A percentile compares a stretch with the other conserved stretches of the same genome.
Conservation (phyloP, 768 basidiomycete species). For the Pulveroboletus ravenelii region DNA sequence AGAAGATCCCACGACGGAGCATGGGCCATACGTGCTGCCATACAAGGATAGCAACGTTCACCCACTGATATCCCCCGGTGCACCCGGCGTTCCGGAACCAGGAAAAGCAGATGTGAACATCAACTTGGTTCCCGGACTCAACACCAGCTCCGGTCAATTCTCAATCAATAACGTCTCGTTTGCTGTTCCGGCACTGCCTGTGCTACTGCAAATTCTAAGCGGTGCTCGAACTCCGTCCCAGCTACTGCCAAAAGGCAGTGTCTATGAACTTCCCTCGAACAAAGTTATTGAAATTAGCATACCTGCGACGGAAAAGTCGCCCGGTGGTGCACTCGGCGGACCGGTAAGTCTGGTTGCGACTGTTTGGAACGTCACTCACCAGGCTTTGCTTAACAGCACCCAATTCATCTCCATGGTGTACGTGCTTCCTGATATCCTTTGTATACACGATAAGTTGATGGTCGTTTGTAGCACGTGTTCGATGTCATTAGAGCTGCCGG, state of each 20-base stretch:
- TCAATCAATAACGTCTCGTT: slow-evolving; percentile 32
- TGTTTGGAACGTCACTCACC: neutral
- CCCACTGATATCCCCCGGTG: slow-evolving; percentile 26
- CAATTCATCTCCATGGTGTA: slow-evolving; percentile 44
- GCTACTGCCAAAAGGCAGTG: slow-evolving; percentile 39
- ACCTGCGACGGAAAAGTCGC: slow-evolving; percentile 9
- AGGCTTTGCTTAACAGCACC: slow-evolving; percentile 22
- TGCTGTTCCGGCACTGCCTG: slow-evolving; percentile 33
- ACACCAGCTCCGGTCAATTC: neutral
- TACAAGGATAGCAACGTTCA: slow-evolving; percentile 34
- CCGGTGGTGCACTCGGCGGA: slow-evolving; percentile 7
- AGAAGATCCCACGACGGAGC: slow-evolving; percentile 29
- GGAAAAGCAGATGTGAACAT: slow-evolving; percentile 38
- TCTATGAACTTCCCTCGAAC: slow-evolving; percentile 38
- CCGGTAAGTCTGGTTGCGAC: slow-evolving; percentile 9
- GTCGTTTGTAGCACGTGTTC: slow-evolving; percentile 33
- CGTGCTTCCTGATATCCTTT: slow-evolving; percentile 9
- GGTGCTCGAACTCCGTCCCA: slow-evolving; percentile 32
- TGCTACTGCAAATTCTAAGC: slow-evolving; percentile 40
- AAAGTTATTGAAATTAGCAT: slow-evolving; percentile 46
- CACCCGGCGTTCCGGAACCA: slow-evolving; percentile 32
- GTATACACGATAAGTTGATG: neutral
- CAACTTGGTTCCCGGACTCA: slow-evolving; percentile 28
- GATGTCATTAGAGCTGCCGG: slow-evolving; percentile 39
- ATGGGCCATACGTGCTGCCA: slow-evolving; percentile 20